Evolutionary conservation across 2,329 filamentous ascomycete species (phyloP).

Genomic region (Hypoxylon sp.): DNA sequence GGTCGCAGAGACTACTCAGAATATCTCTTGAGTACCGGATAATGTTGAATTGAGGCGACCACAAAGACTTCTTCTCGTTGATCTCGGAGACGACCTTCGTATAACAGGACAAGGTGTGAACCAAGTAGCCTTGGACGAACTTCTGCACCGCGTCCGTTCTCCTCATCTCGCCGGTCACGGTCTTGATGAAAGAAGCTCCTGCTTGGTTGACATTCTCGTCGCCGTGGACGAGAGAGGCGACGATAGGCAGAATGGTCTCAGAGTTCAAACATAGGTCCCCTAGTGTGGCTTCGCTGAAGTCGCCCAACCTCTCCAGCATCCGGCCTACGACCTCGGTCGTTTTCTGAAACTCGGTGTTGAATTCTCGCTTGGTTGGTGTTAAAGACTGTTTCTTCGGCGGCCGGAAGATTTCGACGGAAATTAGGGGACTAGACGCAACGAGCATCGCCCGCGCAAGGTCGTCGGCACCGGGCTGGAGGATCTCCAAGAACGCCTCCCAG

Average conservation of each 20-base stretch:
- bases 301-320: conserved; percentile 79
- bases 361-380: conserved; percentile 65
- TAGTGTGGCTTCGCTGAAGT: conserved; percentile 75
- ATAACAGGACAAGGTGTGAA: conserved; percentile 54
- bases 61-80: conserved; percentile 55
- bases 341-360: conserved; percentile 74
- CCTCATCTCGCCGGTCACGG: conserved; percentile 72
- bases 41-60: conserved; percentile 65
- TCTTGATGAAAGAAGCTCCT: conserved; percentile 82
- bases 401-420: conserved; percentile 78
- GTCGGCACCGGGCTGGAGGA: conserved; percentile 71
- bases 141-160: conserved; percentile 59
- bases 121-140: conserved; percentile 56
- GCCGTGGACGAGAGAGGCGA: conserved; percentile 82
- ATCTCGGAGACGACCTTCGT: conserved; percentile 54
- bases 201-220: conserved; percentile 81
- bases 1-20: conserved; percentile 63
- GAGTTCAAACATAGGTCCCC: conserved; percentile 72
- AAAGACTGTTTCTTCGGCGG: conserved; percentile 57
- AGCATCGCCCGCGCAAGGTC: conserved; percentile 78
- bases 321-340: conserved; percentile 69
- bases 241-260: conserved; percentile 74
- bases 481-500: conserved; percentile 78
- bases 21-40: conserved; percentile 66
- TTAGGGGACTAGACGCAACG: conserved; percentile 72